Evolutionary conservation across 805 yeast species (phyloP), one percentile per base, ranked within the genome.

Genomic region (Vanderwaltozyma verrucispora): DNA sequence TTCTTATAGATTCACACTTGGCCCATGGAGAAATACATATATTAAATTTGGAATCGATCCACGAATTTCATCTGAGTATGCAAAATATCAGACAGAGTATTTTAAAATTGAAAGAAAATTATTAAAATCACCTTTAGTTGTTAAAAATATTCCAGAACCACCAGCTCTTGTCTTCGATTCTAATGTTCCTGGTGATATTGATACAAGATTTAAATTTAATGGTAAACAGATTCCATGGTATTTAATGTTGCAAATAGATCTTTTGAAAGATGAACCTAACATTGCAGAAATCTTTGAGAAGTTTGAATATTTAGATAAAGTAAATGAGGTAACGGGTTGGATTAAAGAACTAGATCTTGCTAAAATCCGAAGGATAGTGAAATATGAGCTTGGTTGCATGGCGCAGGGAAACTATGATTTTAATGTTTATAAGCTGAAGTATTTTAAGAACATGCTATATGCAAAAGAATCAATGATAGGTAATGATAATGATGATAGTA

Each of bases 11-110:
- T 82, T 77, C 54, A 75, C 81, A 27, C 82, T 81, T 51, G 98
- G 98, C 0, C 98, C 97, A 0, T 92, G 95, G 95, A 71, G 97
- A 49, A 86, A 85, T 42, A 75, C 92, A 10, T 86, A 80, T 54
- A 77, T 87, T 32, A 72, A 65, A 46, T 75, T 77, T 47, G 96
- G 96, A 1, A 67, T 77, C 28, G 84, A 89, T 59, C 96, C 97
- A 0, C 63, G 72, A 30, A 48, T 59, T 2, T 75, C 80, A 33
- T 49, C 61, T 1, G 54, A 64, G 11, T 78, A 67, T 47, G 78
- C 83, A 41, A 59, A 58, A 25, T 86, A 75, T 54, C 98, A 92
- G 61, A 80, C 88, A 16, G 96, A 88, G 59, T 79, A 83, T 38
- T 92, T 88, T 62, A 71, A 58, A 38, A 56, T 59, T 32, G 63